These are phyloP conservation scores for Tilletia horrida DNA, from an alignment of 1,284 basidiomycete genomes.

Conservation along the genomic window DNA sequence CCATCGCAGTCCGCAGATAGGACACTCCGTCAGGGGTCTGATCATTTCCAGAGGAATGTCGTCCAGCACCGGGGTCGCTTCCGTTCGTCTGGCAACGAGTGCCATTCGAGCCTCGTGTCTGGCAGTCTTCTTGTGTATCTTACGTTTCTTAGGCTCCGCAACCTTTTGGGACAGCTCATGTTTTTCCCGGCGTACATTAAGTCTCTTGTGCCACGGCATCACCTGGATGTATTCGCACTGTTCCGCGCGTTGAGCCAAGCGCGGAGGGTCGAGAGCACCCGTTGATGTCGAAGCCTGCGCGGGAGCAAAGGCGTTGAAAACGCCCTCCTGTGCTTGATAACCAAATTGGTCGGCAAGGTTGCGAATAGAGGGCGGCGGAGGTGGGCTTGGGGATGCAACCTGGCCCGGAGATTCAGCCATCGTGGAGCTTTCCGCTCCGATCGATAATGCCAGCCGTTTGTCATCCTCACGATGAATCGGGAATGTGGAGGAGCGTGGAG, in stretches of 20 bases:
- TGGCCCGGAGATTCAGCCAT: too few species aligned
- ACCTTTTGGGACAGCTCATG: not conserved
- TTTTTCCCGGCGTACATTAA: not conserved
- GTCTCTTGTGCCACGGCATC: conserved; percentile 9
- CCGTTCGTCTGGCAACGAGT: not conserved
- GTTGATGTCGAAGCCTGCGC: too few species aligned
- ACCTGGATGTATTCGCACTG: conserved; percentile 5
- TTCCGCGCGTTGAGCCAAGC: conserved; percentile 3
- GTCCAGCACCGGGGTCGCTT: not conserved
- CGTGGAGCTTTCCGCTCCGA: too few species aligned
- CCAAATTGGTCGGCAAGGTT: not conserved
- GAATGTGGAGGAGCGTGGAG: too few species aligned
- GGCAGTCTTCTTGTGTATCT: not conserved
- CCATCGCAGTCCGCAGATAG: not conserved
- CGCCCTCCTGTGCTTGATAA: not conserved
- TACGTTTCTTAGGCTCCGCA: not conserved
- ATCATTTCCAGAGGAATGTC: not conserved
- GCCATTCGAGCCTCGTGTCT: not conserved
- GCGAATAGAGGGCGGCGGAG: not conserved
- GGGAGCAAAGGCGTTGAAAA: too few species aligned
- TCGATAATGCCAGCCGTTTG: too few species aligned
- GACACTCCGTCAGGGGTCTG: not conserved
- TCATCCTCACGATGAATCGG: too few species aligned
- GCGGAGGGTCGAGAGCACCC: not conserved
- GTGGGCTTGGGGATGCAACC: not conserved